Evolutionary conservation across 805 yeast species (phyloP), one percentile per base, ranked within the genome.

Genomic region (Pichia nakasei): DNA sequence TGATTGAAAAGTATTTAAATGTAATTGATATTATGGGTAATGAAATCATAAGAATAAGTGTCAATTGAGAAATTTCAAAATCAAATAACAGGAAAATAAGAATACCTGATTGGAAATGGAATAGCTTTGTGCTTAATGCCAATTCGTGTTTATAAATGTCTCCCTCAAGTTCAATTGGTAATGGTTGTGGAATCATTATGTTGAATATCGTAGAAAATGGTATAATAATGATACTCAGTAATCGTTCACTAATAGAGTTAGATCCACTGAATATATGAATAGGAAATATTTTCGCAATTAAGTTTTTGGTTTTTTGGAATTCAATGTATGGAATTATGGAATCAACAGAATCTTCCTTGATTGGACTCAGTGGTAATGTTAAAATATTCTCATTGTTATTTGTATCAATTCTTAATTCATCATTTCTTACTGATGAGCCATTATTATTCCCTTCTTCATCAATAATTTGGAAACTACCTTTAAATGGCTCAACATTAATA

Each of bases 21-120:
- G 17, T 1, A 12, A 36, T 13, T 9, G 41, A 26, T 6, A 44
- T 15, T 5, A 22, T 15, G 12, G 44, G 38, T 22, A 44, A 40
- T 5, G 12, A 5, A 22, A 38, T 19, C 6, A 42, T 13, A 6
- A 39, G 5, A 5, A 35, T 5, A 5, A 47, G 3, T 4, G 26
- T 7, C 4, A 21, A 26, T 2, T 33, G 7, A 7, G 36, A n/a
- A 13, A 33, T 13, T 15, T 46, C 37, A 20, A 46, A 49, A 38
- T 47, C 50, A 13, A 43, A 6, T 12, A 46, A 26, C 3, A 49
- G 24, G 36, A 48, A 36, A 5, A 48, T 48, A 15, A 40, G 27
- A 22, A 46, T 33, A 9, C 57, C 48, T 2, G 62, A 21, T 48
- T 67, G 70, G 8, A 60, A 22, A 29, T 42, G 43, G 48, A 67